Evolutionary conservation across 768 basidiomycete genomes (phyloP), one percentile per base, ranked within the genome.

Genomic region (Paxillus rubicundulus): DNA sequence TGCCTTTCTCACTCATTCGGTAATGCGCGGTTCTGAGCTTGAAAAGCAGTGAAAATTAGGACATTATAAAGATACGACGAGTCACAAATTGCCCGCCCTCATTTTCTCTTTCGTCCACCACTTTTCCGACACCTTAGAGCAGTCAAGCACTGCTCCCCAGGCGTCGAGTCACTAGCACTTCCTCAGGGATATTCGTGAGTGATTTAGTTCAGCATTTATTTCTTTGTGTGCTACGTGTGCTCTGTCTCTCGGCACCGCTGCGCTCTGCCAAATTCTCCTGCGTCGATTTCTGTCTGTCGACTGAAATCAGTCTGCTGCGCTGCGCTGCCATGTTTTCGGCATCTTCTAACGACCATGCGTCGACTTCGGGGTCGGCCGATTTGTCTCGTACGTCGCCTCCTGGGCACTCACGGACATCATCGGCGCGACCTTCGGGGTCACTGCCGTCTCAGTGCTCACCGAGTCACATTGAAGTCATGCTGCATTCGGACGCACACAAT

Each of bases 21-120:
- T 46, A 60, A 62, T 56, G 43, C 47, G 56, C 58, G 54, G 68
- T 60, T 67, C 68, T 70, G 69, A 69, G 68, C 53, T 69, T 70
- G 69, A 69, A 69, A 70, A 60, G 67, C 68, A 56, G 61, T 69
- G 68, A 61, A 57, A 57, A 57, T 34, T 41, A 24, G 21, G 24
- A 20, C 30, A 46, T 63, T 70, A 70, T 67, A 69, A 69, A 14
- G 30, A 9, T 42, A 5, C 39, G 13, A 39, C 64, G 69, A 69
- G 68, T 69, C 69, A 69, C 27, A 49, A 0, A 2, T 13, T 1
- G 17, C 28, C 28, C 39, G 16, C 32, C 45, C 56, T n/a, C 47
- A 14, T 20, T 49, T 57, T 51, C 45, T 50, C 56, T 44, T 33
- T 18, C 51, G 5, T 20, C 69, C 58, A 44, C 42, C 67, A 69